Percentiles rank a stretch among this genome's conserved stretches.
Conservation (phyloP, 768 basidiomycete species). For the Trametopsis cervina region DNA sequence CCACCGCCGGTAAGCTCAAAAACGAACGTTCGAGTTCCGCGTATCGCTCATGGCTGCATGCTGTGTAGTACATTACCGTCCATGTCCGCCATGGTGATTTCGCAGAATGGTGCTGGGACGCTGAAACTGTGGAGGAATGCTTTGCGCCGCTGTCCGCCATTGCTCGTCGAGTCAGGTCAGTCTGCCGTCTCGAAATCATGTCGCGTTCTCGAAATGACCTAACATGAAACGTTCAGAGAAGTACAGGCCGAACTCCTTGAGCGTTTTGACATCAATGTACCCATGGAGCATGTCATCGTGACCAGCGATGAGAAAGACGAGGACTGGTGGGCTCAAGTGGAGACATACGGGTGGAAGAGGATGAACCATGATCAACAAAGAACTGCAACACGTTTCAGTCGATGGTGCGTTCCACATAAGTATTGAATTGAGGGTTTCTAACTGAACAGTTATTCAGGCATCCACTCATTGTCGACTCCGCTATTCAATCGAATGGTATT, state of each 20-base stretch:
- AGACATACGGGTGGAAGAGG: constrained; percentile 29
- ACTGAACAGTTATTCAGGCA: constrained; percentile 40
- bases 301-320: constrained; percentile 37
- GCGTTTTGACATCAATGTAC: constrained; percentile 24
- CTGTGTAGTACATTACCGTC: constrained; percentile 27
- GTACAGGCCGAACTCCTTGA: constrained; percentile 29
- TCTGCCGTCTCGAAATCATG: not conserved
- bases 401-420: no score
- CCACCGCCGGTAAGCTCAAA: constrained; percentile 30
- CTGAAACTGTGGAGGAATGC: constrained; percentile 26
- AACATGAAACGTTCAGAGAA: constrained; percentile 16
- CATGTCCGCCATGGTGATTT: constrained; percentile 34
- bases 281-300: constrained; percentile 30
- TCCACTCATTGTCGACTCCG: constrained; percentile 64
- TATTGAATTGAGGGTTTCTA: no score
- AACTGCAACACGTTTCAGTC: constrained; percentile 28
- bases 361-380: constrained; percentile 26
- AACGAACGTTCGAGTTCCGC: not conserved
- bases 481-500: constrained; percentile 56
- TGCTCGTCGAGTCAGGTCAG: constrained; percentile 21
- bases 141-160: constrained; percentile 32
- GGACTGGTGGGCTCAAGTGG: constrained; percentile 33
- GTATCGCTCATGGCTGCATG: not conserved
- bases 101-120: constrained; percentile 26
- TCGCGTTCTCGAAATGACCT: constrained; percentile 3